phyloP scores from a whole-genome alignment of 805 yeast species.

The Kazachstania martiniae region DNA sequence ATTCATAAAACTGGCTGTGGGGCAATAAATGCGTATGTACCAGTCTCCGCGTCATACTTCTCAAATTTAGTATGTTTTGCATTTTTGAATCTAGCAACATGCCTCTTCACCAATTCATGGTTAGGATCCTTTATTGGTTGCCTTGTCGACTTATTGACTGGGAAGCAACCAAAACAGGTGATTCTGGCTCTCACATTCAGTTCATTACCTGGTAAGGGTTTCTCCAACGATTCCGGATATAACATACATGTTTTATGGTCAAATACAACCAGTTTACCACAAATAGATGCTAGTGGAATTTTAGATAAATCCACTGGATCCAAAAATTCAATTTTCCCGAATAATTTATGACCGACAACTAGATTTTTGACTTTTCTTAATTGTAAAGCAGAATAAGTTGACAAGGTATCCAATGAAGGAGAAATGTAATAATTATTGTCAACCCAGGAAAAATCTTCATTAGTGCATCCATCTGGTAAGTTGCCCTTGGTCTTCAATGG shows the following conservation, averaged over 20 bases:
- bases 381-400: constrained; percentile 47
- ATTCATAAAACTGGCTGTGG: too few species aligned
- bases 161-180: constrained; percentile 71
- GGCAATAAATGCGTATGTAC: constrained; percentile 58
- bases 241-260: constrained; percentile 49
- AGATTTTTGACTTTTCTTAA: constrained; percentile 54
- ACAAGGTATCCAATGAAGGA: constrained; percentile 60
- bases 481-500: too few species aligned
- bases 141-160: constrained; percentile 60
- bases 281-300: constrained; percentile 48
- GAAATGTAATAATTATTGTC: constrained; percentile 80
- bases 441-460: constrained; percentile 38
- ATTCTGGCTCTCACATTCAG: constrained; percentile 67
- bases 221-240: constrained; percentile 54
- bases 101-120: constrained; percentile 59
- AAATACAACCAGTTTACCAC: constrained; percentile 57
- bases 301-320: constrained; percentile 76
- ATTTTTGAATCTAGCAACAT: constrained; percentile 53
- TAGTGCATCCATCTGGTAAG: too few species aligned
- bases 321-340: constrained; percentile 67
- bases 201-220: constrained; percentile 69
- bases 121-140: constrained; percentile 68
- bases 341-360: constrained; percentile 61
- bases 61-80: constrained; percentile 49
- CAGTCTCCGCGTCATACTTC: constrained; percentile 66